These are phyloP conservation scores for Scutellaria baicalensis DNA, from an alignment of 257 asterid species.

Conservation along the genomic window DNA sequence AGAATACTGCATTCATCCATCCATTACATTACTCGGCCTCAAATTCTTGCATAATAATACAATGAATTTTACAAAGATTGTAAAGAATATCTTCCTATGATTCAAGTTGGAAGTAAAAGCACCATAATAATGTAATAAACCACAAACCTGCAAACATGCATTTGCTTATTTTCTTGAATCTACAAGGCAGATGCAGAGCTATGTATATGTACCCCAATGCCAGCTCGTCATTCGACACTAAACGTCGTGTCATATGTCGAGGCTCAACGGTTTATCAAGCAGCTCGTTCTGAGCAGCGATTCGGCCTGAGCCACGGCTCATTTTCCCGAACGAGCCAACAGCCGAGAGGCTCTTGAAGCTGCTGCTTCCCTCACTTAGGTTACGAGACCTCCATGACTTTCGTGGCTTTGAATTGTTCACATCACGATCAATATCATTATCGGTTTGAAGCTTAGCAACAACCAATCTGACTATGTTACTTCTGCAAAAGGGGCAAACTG, in stretches of 20 bases:
- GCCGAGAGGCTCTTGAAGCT: slow-evolving; percentile 80
- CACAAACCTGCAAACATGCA: slow-evolving; percentile 11
- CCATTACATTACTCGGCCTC: slow-evolving; percentile 4
- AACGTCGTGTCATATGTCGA: slow-evolving; percentile 26
- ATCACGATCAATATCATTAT: slow-evolving; percentile 33
- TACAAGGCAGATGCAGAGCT: slow-evolving; percentile 19
- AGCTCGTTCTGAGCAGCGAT: slow-evolving; percentile 46
- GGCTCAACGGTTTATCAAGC: slow-evolving; percentile 59
- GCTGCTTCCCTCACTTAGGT: slow-evolving; percentile 83
- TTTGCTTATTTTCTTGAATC: slow-evolving; percentile 38
- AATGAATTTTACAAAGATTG: slow-evolving; percentile 8
- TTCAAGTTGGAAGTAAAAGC: slow-evolving; percentile 11
- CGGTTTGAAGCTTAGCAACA: slow-evolving; percentile 50
- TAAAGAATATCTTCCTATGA: slow-evolving; percentile 25
- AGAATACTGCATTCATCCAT: not conserved
- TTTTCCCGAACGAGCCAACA: slow-evolving; percentile 68
- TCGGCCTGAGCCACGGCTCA: slow-evolving; percentile 73
- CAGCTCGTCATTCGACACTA: not conserved
- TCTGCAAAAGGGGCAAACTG: slow-evolving; percentile 92
- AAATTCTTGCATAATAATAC: slow-evolving; percentile 13
- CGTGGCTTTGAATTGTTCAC: slow-evolving; percentile 44
- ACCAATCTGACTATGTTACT: slow-evolving; percentile 65
- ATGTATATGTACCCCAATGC: not conserved
- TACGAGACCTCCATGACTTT: slow-evolving; percentile 61
- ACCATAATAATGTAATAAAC: not conserved